These are phyloP conservation scores for Parsonsia alboflavescens DNA, from an alignment of 257 asterid genomes.

Conservation along the genomic window DNA sequence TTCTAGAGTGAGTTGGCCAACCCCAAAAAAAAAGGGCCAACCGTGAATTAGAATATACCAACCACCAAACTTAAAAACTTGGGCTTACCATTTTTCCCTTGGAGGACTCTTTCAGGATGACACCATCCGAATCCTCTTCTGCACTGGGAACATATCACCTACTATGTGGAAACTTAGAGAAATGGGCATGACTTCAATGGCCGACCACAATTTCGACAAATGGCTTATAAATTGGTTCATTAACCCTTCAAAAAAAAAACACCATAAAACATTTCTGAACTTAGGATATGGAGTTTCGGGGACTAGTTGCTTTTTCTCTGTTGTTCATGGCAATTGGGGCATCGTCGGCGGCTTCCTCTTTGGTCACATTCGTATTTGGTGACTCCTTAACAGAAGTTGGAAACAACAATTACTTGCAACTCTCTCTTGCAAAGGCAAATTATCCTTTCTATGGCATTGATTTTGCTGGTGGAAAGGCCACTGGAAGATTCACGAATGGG, in stretches of 20 bases:
- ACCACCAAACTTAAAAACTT: conserved; percentile 16
- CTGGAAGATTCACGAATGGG: conserved; percentile 87
- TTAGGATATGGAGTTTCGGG: conserved; percentile 19
- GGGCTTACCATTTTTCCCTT: conserved; percentile 7
- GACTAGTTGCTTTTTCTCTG: conserved; percentile 6
- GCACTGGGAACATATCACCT: conserved; percentile 28
- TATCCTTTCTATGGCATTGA: conserved; percentile 70
- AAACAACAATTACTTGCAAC: conserved; percentile 61
- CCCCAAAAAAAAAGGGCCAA: conserved; percentile 12
- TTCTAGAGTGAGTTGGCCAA: conserved; percentile 24
- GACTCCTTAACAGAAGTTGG: conserved; percentile 92
- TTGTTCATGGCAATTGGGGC: conserved; percentile 14
- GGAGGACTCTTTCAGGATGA: conserved; percentile 8
- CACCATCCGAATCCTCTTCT: neutral
- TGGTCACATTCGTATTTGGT: conserved; percentile 67
- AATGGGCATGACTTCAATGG: conserved; percentile 43
- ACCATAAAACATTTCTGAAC: neutral
- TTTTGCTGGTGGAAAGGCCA: conserved; percentile 47
- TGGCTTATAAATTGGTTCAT: conserved; percentile 29
- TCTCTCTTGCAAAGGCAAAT: conserved; percentile 65
- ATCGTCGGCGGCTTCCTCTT: conserved; percentile 25
- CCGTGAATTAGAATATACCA: conserved; percentile 10
- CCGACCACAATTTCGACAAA: conserved; percentile 5
- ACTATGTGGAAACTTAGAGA: conserved; percentile 39
- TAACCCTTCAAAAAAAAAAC: neutral